Evolutionary conservation across 345 rosid species (phyloP), one percentile per base, ranked within the genome.

Genomic region (Arabidopsis arenosa): DNA sequence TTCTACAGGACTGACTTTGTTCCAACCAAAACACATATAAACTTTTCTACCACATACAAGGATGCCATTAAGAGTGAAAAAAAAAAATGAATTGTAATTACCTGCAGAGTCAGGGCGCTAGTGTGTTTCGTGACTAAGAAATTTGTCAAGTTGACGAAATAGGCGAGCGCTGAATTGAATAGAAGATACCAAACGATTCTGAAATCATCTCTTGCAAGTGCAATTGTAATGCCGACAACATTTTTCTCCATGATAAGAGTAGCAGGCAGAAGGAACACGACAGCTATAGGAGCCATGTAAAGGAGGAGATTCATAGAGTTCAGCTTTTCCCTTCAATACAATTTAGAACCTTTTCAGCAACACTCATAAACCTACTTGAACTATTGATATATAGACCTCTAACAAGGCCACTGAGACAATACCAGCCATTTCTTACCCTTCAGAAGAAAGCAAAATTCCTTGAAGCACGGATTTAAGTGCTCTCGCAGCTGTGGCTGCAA

Each of bases 81-180:
- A 14, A 8, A 45, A 47, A 53, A 4, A n/a, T 39, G 60, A 8
- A 17, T 0, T 37, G 41, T 48, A 21, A 15, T 54, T 86, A 96
- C 99, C 99, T 96, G 99, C 35, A 96, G 88, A 43, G 99, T 96
- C 48, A 93, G 79, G 70, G 99, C 98, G 41, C 99, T 93, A 61
- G 98, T 96, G 84, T 96, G 99, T 74, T 96, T 96, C 1, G 99
- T 96, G 84, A 96, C 99, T 89, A 96, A 83, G 77, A 96, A 96
- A 78, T 96, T 96, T 82, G 98, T 91, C 91, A 93, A 81, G 82
- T 96, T 96, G 17, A 93, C 99, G 68, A 91, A 93, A 81, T 91
- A 96, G 8, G 99, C 99, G 1, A 93, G 90, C 1, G 90, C 87
- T 39, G 99, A 96, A 79, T 93, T 96, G 91, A 93, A 96, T 32